A percentile compares a stretch with the other conserved stretches of the same genome.
These are phyloP conservation scores for Podila verticillata DNA, from an alignment of 192 early-diverging fungal genomes.

Conservation along the genomic window DNA sequence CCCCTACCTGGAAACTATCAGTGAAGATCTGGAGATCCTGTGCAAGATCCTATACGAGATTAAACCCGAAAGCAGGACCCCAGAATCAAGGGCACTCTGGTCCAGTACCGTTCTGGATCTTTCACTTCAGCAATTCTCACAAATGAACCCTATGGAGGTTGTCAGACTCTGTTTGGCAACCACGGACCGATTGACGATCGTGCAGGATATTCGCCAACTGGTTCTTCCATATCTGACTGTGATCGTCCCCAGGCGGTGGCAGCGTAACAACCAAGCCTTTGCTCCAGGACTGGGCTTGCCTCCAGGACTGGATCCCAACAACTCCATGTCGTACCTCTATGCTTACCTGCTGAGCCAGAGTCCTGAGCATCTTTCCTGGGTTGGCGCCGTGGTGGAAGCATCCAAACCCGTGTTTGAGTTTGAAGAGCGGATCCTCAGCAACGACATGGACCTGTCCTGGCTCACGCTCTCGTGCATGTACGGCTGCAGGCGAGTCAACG, in stretches of 20 bases:
- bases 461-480: conserved; percentile 61
- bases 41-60: conserved; percentile 69
- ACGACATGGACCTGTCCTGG: conserved; percentile 60
- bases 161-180: conserved; percentile 42
- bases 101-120: conserved; percentile 26
- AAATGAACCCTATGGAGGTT: conserved; percentile 52
- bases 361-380: conserved; percentile 53
- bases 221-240: conserved; percentile 58
- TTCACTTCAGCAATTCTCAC: conserved; percentile 48
- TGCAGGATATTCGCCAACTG: conserved; percentile 57
- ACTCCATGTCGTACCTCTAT: conserved; percentile 54
- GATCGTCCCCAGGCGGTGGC: conserved; percentile 40
- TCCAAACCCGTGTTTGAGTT: conserved; percentile 56
- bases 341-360: conserved; percentile 55
- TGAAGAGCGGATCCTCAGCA: conserved; percentile 63
- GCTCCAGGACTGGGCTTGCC: conserved; percentile 24
- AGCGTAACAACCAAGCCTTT: conserved; percentile 6
- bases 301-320: conserved; percentile 26
- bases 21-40: conserved; percentile 66
- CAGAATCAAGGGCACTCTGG: conserved; percentile 27
- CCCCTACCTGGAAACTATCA: conserved; percentile 56
- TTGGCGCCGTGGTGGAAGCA: conserved; percentile 57
- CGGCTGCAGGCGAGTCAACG: conserved; percentile 50
- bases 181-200: conserved; percentile 53
- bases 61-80: conserved; percentile 39